These are phyloP conservation scores for Tricharina praecox DNA, from an alignment of 495 filamentous ascomycete species.

Conservation along the genomic window DNA sequence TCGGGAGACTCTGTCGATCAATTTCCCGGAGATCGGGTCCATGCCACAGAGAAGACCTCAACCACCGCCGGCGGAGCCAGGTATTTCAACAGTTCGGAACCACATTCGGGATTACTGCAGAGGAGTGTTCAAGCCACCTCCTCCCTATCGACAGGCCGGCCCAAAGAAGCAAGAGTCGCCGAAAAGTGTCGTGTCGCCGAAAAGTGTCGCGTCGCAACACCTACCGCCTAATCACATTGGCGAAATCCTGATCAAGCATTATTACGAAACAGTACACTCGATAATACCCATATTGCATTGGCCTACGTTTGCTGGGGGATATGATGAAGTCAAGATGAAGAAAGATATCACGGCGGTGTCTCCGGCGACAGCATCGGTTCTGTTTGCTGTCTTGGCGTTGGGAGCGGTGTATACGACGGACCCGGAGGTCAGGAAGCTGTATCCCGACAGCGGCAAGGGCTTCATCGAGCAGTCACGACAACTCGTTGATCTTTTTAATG, in stretches of 20 bases:
- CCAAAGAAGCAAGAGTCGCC: no score
- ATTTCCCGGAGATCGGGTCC: conserved; percentile 50
- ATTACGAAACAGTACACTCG: conserved; percentile 58
- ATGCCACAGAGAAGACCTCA: conserved; percentile 44
- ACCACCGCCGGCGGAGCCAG: conserved; percentile 39
- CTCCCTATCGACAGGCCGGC: conserved; percentile 47
- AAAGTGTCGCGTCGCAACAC: no score
- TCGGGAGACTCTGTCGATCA: conserved; percentile 41
- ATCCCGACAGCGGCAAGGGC: conserved; percentile 46
- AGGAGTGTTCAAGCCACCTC: conserved; percentile 69
- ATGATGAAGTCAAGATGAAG: conserved; percentile 57
- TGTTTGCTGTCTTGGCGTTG: conserved; percentile 72
- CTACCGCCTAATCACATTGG: conserved; percentile 54
- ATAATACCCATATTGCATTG: conserved; percentile 78
- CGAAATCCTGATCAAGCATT: conserved; percentile 62
- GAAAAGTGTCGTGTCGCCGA: no score
- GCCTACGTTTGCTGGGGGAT: conserved; percentile 61
- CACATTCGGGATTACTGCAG: conserved; percentile 58
- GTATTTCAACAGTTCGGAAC: conserved; percentile 51
- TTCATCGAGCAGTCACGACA: conserved; percentile 55
- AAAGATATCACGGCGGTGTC: conserved; percentile 47
- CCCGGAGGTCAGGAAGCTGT: conserved; percentile 30
- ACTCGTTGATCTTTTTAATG: conserved; percentile 65
- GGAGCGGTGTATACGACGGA: conserved; percentile 63
- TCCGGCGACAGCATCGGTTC: conserved; percentile 59